Conservation (phyloP, 208 protist genomes). For the Trichomonas vaginalis region DNA sequence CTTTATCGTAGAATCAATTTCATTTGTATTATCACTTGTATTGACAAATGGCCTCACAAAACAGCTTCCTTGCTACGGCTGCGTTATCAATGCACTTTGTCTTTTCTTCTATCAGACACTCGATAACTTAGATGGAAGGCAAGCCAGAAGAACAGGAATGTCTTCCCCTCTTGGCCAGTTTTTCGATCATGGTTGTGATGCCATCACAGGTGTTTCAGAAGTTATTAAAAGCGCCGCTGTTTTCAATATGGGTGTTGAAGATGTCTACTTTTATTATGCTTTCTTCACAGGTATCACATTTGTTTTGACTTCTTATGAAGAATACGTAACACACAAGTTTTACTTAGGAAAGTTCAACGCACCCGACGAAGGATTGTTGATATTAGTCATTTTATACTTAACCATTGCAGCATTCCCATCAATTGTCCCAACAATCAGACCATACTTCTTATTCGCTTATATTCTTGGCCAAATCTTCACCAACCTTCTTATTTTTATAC, state of each 20-base stretch:
- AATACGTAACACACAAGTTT: neutral
- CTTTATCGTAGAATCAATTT: neutral
- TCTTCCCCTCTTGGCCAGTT: slow-evolving; percentile 29
- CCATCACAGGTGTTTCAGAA: neutral
- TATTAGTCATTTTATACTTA: neutral
- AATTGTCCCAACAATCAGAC: neutral
- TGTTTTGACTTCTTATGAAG: neutral
- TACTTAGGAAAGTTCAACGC: neutral
- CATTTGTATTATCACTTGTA: neutral
- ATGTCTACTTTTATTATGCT: neutral
- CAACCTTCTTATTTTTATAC: neutral
- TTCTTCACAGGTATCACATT: neutral
- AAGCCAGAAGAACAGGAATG: slow-evolving; percentile 24
- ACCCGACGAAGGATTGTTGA: neutral
- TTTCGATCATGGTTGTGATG: slow-evolving; percentile 30
- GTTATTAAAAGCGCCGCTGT: neutral
- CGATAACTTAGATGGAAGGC: slow-evolving; percentile 30
- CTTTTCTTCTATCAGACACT: slow-evolving; percentile 29
- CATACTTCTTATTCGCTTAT: neutral
- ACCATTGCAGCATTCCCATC: neutral
- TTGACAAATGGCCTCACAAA: neutral
- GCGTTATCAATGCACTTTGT: neutral
- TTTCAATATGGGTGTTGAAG: neutral
- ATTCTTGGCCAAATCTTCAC: neutral
- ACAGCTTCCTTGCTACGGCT: slow-evolving; percentile 19